These are phyloP conservation scores for Letharia lupina DNA, from an alignment of 495 filamentous ascomycete species.

Conservation along the genomic window DNA sequence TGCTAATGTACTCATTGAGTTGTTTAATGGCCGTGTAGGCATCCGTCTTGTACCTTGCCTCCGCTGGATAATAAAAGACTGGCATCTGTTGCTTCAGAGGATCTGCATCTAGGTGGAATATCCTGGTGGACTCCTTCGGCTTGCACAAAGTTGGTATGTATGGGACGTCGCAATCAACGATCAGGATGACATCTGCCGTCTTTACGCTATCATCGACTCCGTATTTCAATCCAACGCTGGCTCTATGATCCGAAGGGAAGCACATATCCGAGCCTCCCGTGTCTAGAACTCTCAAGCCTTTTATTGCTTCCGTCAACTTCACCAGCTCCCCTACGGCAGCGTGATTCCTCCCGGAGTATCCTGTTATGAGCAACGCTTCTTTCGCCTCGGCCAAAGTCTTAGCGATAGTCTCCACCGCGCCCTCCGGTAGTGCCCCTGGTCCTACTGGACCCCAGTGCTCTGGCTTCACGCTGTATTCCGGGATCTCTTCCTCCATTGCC, in stretches of 20 bases:
- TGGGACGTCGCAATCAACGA: slow-evolving; percentile 77
- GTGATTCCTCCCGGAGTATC: slow-evolving; percentile 73
- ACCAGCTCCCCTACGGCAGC: slow-evolving; percentile 64
- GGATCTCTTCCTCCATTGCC: slow-evolving; percentile 86
- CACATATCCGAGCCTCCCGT: slow-evolving; percentile 93
- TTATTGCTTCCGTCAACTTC: slow-evolving; percentile 65
- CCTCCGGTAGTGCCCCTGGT: slow-evolving; percentile 60
- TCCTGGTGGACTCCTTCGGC: slow-evolving; percentile 47
- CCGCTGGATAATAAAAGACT: slow-evolving; percentile 66
- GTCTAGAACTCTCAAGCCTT: slow-evolving; percentile 76
- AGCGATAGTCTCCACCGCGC: slow-evolving; percentile 59
- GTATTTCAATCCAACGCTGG: slow-evolving; percentile 66
- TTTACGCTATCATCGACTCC: slow-evolving; percentile 66
- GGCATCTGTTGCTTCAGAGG: slow-evolving; percentile 85
- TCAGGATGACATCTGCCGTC: slow-evolving; percentile 75
- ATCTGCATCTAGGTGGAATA: slow-evolving; percentile 81
- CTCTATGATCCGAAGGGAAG: slow-evolving; percentile 74
- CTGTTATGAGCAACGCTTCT: slow-evolving; percentile 71
- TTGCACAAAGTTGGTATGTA: slow-evolving; percentile 60
- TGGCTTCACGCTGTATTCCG: slow-evolving; percentile 68
- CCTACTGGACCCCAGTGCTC: slow-evolving; percentile 66
- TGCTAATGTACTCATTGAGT: slow-evolving; percentile 50
- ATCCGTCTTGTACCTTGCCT: slow-evolving; percentile 69
- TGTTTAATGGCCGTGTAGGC: slow-evolving; percentile 63
- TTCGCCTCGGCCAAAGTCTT: slow-evolving; percentile 64